phyloP scores from a whole-genome alignment of 495 filamentous ascomycete species.

The Neurospora sublineolata region DNA sequence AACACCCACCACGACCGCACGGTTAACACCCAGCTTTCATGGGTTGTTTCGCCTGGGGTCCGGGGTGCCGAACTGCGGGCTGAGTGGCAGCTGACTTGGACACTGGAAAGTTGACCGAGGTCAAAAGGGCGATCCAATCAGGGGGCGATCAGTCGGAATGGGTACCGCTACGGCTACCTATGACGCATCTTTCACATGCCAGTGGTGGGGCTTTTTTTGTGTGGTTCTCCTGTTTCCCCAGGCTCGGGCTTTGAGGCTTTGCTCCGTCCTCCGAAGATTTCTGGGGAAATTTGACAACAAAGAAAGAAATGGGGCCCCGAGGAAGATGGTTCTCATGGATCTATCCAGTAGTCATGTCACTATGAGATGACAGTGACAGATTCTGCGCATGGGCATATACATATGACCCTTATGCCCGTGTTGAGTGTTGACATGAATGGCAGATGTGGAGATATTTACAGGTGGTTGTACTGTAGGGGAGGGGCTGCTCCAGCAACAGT shows the following conservation, averaged over 20 bases:
- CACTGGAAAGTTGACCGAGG: constrained; percentile 2
- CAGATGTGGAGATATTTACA: neutral
- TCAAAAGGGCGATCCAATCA: constrained; percentile 1
- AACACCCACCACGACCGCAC: neutral
- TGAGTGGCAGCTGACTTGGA: neutral
- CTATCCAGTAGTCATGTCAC: neutral
- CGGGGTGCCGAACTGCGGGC: neutral
- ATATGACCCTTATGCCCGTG: neutral
- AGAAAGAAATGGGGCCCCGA: neutral
- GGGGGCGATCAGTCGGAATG: neutral
- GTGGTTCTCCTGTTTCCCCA: neutral
- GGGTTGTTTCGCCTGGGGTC: neutral
- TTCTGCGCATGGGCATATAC: neutral
- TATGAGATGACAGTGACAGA: neutral
- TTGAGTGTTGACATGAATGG: neutral
- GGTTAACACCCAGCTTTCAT: neutral
- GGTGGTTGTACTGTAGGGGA: neutral
- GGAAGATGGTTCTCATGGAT: neutral
- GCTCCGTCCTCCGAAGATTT: neutral
- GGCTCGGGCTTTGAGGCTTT: neutral
- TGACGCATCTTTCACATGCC: constrained; percentile 16
- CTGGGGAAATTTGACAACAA: neutral
- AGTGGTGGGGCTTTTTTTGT: neutral
- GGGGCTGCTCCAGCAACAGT: neutral
- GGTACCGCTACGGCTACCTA: neutral